Conservation (phyloP, 768 basidiomycete species). For the Agaricus subrufescens region DNA sequence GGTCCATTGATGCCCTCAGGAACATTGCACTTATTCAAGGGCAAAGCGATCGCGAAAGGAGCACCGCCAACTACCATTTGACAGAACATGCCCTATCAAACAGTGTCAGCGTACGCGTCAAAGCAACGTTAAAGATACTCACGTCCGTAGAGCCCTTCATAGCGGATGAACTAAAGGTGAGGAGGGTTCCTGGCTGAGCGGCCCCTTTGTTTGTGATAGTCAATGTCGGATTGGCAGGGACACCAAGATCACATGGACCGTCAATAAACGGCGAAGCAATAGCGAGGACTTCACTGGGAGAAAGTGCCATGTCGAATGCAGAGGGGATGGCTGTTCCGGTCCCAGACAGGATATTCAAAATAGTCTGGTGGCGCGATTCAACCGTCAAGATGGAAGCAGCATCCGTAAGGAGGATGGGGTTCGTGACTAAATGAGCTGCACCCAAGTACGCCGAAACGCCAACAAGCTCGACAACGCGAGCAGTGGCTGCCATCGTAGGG, state of each 20-base stretch:
- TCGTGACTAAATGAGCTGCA: conserved; percentile 56
- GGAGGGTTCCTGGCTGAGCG: conserved; percentile 49
- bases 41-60: conserved; percentile 50
- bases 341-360: conserved; percentile 66
- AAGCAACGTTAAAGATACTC: conserved; percentile 16
- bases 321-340: conserved; percentile 55
- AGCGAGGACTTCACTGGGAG: conserved; percentile 65
- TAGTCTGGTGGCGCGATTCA: conserved; percentile 79
- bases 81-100: conserved; percentile 52
- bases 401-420: conserved; percentile 56
- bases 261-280: conserved; percentile 64
- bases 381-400: conserved; percentile 73
- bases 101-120: conserved; percentile 4
- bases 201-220: conserved; percentile 60
- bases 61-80: conserved; percentile 72
- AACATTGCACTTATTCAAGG: conserved; percentile 56
- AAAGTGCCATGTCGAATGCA: conserved; percentile 71
- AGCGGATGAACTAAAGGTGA: conserved; percentile 57
- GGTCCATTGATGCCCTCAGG: conserved; percentile 69
- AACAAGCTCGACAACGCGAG: conserved; percentile 71
- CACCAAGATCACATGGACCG: conserved; percentile 56
- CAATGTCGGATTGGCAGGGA: conserved; percentile 58
- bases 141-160: conserved; percentile 45
- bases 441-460: conserved; percentile 79
- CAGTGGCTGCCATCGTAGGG: conserved; percentile 61